A percentile compares a stretch with the other conserved stretches of the same genome.
phyloP scores from a whole-genome alignment of 495 filamentous ascomycete genomes.

The Aspergillus ellipticus region DNA sequence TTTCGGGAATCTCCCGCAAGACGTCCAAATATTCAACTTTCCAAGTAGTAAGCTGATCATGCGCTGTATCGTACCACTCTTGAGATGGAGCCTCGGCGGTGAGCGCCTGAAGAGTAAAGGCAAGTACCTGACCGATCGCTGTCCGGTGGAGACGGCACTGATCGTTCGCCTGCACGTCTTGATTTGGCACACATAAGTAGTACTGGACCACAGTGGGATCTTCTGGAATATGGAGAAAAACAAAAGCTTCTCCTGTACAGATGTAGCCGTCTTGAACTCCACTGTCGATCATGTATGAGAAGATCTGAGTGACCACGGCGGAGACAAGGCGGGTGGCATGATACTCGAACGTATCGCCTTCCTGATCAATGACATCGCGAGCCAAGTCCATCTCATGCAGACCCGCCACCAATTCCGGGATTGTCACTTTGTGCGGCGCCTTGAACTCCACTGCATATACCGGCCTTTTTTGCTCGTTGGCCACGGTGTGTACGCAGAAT shows the following conservation, averaged over 20 bases:
- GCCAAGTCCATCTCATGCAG: constrained; percentile 27
- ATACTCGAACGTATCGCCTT: constrained; percentile 30
- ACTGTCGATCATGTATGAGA: constrained; percentile 46
- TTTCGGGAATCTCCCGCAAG: constrained; percentile 27
- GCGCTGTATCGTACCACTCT: constrained; percentile 35
- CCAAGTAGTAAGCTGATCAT: constrained; percentile 23
- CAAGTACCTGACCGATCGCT: constrained; percentile 43
- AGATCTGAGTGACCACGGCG: constrained; percentile 44
- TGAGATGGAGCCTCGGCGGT: constrained; percentile 25
- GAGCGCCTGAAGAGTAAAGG: constrained; percentile 44
- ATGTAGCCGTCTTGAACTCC: constrained; percentile 41
- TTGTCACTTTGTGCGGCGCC: constrained; percentile 24
- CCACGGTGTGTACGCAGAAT: constrained; percentile 21
- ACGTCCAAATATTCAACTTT: constrained; percentile 27
- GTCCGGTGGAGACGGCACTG: constrained; percentile 34
- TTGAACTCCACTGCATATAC: constrained; percentile 28
- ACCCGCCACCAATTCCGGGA: constrained; percentile 26
- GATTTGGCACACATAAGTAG: constrained; percentile 28
- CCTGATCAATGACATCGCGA: constrained; percentile 25
- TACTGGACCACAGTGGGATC: constrained; percentile 28
- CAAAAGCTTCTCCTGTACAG: constrained; percentile 41
- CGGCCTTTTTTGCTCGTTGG: constrained; percentile 18
- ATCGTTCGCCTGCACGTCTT: constrained; percentile 26
- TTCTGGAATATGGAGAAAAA: constrained; percentile 45
- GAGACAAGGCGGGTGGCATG: constrained; percentile 29